Base-by-base conservation (phyloP, 1,284 basidiomycete species). In the Marasmius fiardii region DNA sequence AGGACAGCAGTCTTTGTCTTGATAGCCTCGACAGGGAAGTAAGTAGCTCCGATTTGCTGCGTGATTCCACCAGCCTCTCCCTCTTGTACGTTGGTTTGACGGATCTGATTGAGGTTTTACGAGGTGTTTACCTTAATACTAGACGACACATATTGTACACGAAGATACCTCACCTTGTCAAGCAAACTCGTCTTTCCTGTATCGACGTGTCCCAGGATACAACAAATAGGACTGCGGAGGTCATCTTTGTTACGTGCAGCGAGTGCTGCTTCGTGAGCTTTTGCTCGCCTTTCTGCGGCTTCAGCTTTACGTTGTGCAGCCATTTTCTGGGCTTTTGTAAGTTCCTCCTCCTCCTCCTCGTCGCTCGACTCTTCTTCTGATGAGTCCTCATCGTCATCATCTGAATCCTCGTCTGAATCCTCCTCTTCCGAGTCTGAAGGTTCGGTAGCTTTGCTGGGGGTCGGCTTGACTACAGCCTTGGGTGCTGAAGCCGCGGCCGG, bases 21-120 rank as follows among this genome's bases (percentile, higher is more conserved):
- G 70, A 99, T 97, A 6, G 95, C 94, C n/a, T 95, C 92, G 50
- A 91, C 88, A 48, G 97, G 97, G 86, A 99, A 99, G 80, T 97
- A 99, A 0, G 97, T 99, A n/a, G 97, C 97, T 80, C 97, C 97
- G 64, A 99, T 99, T 71, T 99, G 97, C 74, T 99, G 97, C 0
- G 97, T 99, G 71, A 99, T 99, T 79, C 97, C 97, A 68, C 97
- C 97, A 1, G 97, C 97, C 82, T 99, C 97, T 58, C 97, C 97
- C 71, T 98, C 96, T 77, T 99, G 96, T 18, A 99, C 97, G 65
- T 98, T 98, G 7, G 96, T 99, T 88, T 99, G 96, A 65, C 97
- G 95, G 69, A 99, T 98, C 93, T 95, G 64, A 44, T 51, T 28
- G 43, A 35, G 39, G 51, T 43, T 20, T 51, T 4, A 4, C 31